A percentile compares a stretch with the other conserved stretches of the same genome.
Conservation (phyloP, 192 early-diverging fungal genomes). For the Coemansia sp. region DNA sequence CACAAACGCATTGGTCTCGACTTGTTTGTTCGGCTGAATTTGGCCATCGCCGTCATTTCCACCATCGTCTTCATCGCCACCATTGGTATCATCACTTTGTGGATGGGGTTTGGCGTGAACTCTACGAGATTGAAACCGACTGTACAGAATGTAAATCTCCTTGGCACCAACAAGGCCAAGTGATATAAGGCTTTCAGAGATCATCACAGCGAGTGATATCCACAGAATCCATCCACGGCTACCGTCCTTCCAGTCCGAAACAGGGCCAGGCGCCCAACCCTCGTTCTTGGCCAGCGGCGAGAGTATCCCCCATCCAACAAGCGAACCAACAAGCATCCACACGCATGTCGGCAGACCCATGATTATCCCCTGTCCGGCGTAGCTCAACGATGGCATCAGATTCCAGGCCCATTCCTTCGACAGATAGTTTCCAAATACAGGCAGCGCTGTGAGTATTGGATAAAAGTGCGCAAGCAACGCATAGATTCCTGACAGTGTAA, state of each 20-base stretch:
- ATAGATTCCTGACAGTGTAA: slow-evolving; percentile 63
- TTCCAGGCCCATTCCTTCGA: slow-evolving; percentile 68
- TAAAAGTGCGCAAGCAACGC: slow-evolving; percentile 65
- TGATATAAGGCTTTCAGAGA: slow-evolving; percentile 68
- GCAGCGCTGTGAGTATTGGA: slow-evolving; percentile 58
- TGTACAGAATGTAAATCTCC: slow-evolving; percentile 20
- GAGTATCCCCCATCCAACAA: slow-evolving; percentile 74
- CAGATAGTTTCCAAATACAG: slow-evolving; percentile 57
- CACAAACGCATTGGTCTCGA: not conserved
- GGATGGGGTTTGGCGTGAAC: not conserved
- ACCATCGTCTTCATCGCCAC: not conserved
- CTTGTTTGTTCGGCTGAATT: not conserved
- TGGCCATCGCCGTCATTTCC: not conserved
- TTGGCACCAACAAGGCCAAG: slow-evolving; percentile 57
- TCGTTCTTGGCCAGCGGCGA: slow-evolving; percentile 66
- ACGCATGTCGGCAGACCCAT: slow-evolving; percentile 77
- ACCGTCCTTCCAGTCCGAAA: slow-evolving; percentile 68
- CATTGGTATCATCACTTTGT: not conserved
- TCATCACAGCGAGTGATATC: slow-evolving; percentile 79
- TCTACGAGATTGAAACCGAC: slow-evolving; percentile 7
- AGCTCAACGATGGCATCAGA: slow-evolving; percentile 70
- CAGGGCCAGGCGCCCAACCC: slow-evolving; percentile 73
- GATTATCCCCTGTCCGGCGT: slow-evolving; percentile 78
- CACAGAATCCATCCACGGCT: slow-evolving; percentile 78
- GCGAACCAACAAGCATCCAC: slow-evolving; percentile 68